These are phyloP conservation scores for Panaeolus papilionaceus DNA, from an alignment of 768 basidiomycete genomes.

Conservation along the genomic window DNA sequence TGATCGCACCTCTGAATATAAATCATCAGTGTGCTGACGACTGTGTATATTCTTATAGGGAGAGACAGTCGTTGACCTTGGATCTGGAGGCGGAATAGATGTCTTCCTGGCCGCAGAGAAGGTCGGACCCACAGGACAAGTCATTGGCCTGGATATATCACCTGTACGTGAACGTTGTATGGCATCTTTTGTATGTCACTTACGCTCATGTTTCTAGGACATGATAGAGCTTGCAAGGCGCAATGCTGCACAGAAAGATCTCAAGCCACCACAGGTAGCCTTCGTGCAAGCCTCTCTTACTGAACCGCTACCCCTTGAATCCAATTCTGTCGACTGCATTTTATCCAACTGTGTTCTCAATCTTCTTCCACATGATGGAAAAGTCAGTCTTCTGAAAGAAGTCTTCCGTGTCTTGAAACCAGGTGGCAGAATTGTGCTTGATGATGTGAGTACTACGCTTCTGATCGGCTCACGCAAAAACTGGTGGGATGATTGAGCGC, in stretches of 20 bases:
- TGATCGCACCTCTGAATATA: neutral
- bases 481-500: neutral
- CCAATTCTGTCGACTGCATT: slow-evolving; percentile 58
- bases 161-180: slow-evolving; percentile 36
- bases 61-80: slow-evolving; percentile 61
- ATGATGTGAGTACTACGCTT: slow-evolving; percentile 47
- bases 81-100: slow-evolving; percentile 63
- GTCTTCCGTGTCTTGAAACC: slow-evolving; percentile 56
- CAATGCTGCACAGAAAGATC: slow-evolving; percentile 46
- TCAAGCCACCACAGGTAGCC: slow-evolving; percentile 54
- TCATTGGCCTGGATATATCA: slow-evolving; percentile 61
- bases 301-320: slow-evolving; percentile 52
- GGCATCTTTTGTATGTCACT: neutral
- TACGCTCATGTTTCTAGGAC: slow-evolving; percentile 39
- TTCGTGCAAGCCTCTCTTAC: slow-evolving; percentile 52
- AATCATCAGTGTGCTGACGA: neutral
- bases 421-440: slow-evolving; percentile 58
- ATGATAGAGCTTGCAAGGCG: slow-evolving; percentile 55
- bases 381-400: slow-evolving; percentile 51
- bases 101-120: slow-evolving; percentile 58
- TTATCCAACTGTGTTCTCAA: slow-evolving; percentile 66
- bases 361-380: slow-evolving; percentile 48
- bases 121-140: slow-evolving; percentile 55
- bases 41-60: slow-evolving; percentile 46
- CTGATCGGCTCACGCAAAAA: neutral